These are phyloP conservation scores for Venturia asperata DNA, from an alignment of 2,329 filamentous ascomycete species.

Conservation along the genomic window DNA sequence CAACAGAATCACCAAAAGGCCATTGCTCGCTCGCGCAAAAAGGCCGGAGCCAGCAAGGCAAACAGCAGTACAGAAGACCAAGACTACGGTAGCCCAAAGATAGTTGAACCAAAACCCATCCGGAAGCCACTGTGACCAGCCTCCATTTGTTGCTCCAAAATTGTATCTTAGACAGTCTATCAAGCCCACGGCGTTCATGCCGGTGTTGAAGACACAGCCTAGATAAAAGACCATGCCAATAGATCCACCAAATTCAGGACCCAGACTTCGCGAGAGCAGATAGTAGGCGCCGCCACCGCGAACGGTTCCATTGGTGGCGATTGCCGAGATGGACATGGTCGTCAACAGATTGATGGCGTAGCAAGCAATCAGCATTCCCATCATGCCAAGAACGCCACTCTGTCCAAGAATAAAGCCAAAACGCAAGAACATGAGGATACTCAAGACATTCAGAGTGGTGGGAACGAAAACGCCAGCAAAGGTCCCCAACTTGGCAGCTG, in stretches of 20 bases:
- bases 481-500: constrained; percentile 58
- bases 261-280: constrained; percentile 75
- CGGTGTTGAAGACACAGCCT: constrained; percentile 82
- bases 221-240: constrained; percentile 85
- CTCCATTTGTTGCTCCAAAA: constrained; percentile 53
- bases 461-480: constrained; percentile 67
- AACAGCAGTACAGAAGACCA: constrained; percentile 64
- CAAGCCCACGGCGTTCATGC: constrained; percentile 79
- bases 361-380: constrained; percentile 68
- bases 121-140: constrained; percentile 54
- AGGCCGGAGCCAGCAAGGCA: constrained; percentile 74
- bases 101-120: constrained; percentile 72
- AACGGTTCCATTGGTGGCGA: constrained; percentile 84
- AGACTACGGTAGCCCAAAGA: constrained; percentile 63
- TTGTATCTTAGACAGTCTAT: constrained; percentile 76
- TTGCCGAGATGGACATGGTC: constrained; percentile 77
- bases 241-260: constrained; percentile 81
- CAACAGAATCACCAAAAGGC: constrained; percentile 61
- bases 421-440: constrained; percentile 85
- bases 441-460: constrained; percentile 80
- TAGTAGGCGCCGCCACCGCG: constrained; percentile 85
- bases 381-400: constrained; percentile 68
- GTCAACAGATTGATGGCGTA: constrained; percentile 79
- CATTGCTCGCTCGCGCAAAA: constrained; percentile 75
- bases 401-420: constrained; percentile 82